Evolutionary conservation across 306 rosid genomes (phyloP), one percentile per base, ranked within the genome.

Genomic region (Quercus bicolor): DNA sequence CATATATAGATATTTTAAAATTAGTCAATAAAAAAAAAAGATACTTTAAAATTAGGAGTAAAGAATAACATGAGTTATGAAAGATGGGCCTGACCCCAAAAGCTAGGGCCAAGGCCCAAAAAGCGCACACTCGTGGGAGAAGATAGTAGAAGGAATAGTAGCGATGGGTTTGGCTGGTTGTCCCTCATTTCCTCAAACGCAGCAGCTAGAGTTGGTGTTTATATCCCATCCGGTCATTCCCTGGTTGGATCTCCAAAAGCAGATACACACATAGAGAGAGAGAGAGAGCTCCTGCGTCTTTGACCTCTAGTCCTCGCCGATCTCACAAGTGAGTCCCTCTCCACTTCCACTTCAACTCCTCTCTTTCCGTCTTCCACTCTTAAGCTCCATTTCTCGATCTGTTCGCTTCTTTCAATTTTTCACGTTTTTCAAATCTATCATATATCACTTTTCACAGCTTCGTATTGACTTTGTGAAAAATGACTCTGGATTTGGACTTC

Each of bases 201-300:
- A 55, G 70, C 77, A 14, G 53, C 45, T 40, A 34, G 45, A 40
- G 11, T 37, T 21, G 52, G 19, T 2, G 52, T 23, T 70, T 48
- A 48, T 48, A 48, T 48, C 45, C 45, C 15, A 13, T 13, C 15
- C 53, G 53, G 53, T 48, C 70, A 6, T 23, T 43, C 20, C 18
- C 66, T 70, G 72, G 56, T 74, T 82, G 72, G 81, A 84, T 87
- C 87, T 55, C 71, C 26, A 43, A 24, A 26, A 74, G 53, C 45
- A 40, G 45, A 40, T 37, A 33, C 0, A 5, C 7, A 34, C 43
- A 34, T 0, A 34, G 0, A 34, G 2, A 1, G 40, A 34, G 2
- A 29, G 31, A 28, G 31, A 29, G 33, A 31, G 45, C 12, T 2
- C 45, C 11, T 40, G 53, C 74, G 60, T 71, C 53, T 53, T 53